These are phyloP conservation scores for Fusarium anthophilum DNA, from an alignment of 2,329 filamentous ascomycete species.

Conservation along the genomic window DNA sequence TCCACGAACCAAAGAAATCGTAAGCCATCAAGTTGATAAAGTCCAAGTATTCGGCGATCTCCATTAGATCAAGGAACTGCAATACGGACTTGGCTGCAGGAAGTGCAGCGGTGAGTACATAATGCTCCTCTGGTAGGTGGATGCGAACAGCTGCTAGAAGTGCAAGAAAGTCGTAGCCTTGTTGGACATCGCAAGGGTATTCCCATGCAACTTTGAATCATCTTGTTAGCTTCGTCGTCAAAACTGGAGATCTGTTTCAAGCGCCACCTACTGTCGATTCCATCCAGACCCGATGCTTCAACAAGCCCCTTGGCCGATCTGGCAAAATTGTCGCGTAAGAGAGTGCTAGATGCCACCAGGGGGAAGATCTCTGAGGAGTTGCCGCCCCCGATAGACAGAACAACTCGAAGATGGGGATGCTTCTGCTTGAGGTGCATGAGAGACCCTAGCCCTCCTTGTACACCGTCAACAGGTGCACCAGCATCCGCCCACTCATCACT, in stretches of 20 bases:
- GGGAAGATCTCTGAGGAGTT: conserved; percentile 73
- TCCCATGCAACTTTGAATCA: conserved; percentile 77
- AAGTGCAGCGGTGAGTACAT: conserved; percentile 76
- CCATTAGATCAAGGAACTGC: conserved; percentile 72
- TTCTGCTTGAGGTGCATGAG: conserved; percentile 77
- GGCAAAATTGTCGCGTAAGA: conserved; percentile 74
- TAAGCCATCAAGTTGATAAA: conserved; percentile 83
- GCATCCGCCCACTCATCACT: conserved; percentile 83
- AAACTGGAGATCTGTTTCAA: neutral
- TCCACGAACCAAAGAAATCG: conserved; percentile 81
- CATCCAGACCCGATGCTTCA: conserved; percentile 69
- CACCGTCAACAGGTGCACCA: conserved; percentile 76
- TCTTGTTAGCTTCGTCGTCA: conserved; percentile 14
- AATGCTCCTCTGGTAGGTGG: conserved; percentile 73
- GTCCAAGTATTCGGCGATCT: conserved; percentile 73
- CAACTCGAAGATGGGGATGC: conserved; percentile 76
- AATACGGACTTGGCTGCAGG: conserved; percentile 74
- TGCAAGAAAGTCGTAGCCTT: conserved; percentile 76
- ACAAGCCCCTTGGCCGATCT: conserved; percentile 73
- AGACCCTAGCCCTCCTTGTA: conserved; percentile 75
- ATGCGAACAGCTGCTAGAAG: conserved; percentile 73
- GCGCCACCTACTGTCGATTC: conserved; percentile 72
- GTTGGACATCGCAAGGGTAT: conserved; percentile 71
- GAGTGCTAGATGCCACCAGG: conserved; percentile 68
- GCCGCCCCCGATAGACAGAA: conserved; percentile 80